Evolutionary conservation across 2,329 filamentous ascomycete species (phyloP), one percentile per base, ranked within the genome.

Genomic region (Xylaria sp.): DNA sequence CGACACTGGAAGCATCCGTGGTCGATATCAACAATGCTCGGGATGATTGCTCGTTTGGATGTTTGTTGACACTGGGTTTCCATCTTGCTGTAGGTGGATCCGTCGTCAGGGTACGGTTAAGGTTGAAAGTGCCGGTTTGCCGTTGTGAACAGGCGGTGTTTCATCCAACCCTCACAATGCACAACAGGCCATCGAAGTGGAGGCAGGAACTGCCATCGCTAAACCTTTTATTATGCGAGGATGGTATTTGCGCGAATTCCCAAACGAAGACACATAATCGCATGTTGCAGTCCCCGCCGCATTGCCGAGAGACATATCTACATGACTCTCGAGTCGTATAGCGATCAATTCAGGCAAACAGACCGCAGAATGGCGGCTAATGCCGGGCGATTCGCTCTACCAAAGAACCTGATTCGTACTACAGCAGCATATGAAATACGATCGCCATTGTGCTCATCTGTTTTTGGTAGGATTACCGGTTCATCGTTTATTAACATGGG

Each of bases 391-490:
- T 70, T 52, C n/a, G 46, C 46, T 28, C 39, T 62, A 45, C 28
- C 43, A 28, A 60, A 53, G 25, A n/a, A 66, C 23, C 32, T 63
- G 53, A 68, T 66, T 68, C 60, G 46, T 46, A 53, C 57, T 55
- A 41, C 60, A 34, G 60, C 18, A 52, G 43, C 65, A 69, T 65
- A 69, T 63, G 63, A 60, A 69, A 71, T 70, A 63, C 74, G 74
- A 76, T 76, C 66, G 66, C 59, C 72, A 60, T 72, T 66, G 63
- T 68, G 71, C 53, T 69, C 46, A n/a, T 70, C 48, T 66, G 34
- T 58, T 72, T 70, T 64, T 69, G 60, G 66, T 52, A 48, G 50
- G 36, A 73, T 71, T 66, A 67, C 69, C 71, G 67, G 69, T 69
- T 25, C 62, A 68, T 71, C 71, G 72, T 73, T 74, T 66, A 67